Evolutionary conservation across 2,329 filamentous ascomycete species (phyloP).

Genomic region (Lachnellula hyalina): DNA sequence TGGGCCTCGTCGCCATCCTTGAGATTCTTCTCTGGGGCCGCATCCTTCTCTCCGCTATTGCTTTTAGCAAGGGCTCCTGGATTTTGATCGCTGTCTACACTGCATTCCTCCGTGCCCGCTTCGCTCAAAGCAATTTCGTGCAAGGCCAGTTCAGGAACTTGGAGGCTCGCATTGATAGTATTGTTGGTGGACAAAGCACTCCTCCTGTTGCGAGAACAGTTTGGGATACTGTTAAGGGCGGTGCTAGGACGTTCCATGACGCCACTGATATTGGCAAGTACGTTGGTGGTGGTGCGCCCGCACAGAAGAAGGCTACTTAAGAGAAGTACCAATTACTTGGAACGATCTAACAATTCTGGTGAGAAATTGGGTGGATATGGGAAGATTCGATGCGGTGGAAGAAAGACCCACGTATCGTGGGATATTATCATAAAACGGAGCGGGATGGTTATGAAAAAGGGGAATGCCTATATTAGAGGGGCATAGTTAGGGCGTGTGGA

Average conservation of each 20-base stretch:
- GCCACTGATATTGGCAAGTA: constrained; percentile 75
- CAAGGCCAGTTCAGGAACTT: constrained; percentile 72
- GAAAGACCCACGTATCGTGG: no score
- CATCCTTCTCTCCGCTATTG: constrained; percentile 70
- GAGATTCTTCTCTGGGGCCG: constrained; percentile 87
- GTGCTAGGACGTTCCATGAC: constrained; percentile 68
- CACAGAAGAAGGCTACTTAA: constrained; percentile 52
- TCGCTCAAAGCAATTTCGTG: constrained; percentile 87
- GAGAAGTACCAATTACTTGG: no score
- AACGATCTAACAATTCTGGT: no score
- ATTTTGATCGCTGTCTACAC: constrained; percentile 82
- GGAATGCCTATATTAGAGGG: not conserved
- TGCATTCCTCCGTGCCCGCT: constrained; percentile 85
- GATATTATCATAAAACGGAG: no score
- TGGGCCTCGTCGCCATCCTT: constrained; percentile 84
- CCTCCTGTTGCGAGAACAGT: constrained; percentile 72
- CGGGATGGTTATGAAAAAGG: not conserved
- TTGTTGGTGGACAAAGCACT: constrained; percentile 80
- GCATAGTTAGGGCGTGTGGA: not conserved
- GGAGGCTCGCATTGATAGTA: constrained; percentile 70
- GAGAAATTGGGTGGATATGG: no score
- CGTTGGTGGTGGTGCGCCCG: constrained; percentile 50
- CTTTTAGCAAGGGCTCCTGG: constrained; percentile 90
- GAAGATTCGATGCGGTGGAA: no score
- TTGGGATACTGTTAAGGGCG: constrained; percentile 75